phyloP scores from a whole-genome alignment of 2,329 filamentous ascomycete species.

The Exophiala spinifera region DNA sequence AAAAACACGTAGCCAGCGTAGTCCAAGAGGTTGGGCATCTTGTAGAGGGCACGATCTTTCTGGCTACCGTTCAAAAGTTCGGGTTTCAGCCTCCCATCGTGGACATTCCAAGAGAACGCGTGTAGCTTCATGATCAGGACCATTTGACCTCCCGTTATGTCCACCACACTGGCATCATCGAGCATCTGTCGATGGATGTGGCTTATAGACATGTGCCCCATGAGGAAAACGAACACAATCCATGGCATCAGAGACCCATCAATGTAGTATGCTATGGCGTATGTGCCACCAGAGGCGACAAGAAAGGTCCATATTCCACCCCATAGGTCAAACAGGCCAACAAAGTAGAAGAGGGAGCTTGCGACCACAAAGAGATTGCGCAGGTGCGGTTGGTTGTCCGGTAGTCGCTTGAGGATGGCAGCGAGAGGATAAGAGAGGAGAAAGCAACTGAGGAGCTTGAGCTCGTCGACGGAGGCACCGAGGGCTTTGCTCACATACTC shows the following conservation, averaged over 20 bases:
- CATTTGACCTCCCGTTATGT: conserved; percentile 96
- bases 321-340: conserved; percentile 94
- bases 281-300: conserved; percentile 75
- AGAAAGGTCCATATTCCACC: conserved; percentile 73
- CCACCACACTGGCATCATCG: conserved; percentile 64
- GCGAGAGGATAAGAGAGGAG: conserved; percentile 90
- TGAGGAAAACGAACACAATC: conserved; percentile 88
- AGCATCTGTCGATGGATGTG: conserved; percentile 78
- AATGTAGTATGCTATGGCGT: conserved; percentile 77
- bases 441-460: conserved; percentile 90
- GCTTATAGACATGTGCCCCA: conserved; percentile 90
- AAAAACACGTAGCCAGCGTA: conserved; percentile 90
- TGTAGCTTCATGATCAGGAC: conserved; percentile 96
- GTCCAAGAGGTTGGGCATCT: conserved; percentile 74
- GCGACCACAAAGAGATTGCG: conserved; percentile 87
- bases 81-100: conserved; percentile 78
- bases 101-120: conserved; percentile 96
- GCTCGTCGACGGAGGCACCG: conserved; percentile 63
- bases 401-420: conserved; percentile 81
- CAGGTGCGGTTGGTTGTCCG: conserved; percentile 74
- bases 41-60: conserved; percentile 71
- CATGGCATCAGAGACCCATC: conserved; percentile 95
- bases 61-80: conserved; percentile 82
- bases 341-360: conserved; percentile 81
- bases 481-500: conserved; percentile 55